Base-by-base conservation (phyloP, 2,329 filamentous ascomycete genomes). In the Diaporthe helianthi region DNA sequence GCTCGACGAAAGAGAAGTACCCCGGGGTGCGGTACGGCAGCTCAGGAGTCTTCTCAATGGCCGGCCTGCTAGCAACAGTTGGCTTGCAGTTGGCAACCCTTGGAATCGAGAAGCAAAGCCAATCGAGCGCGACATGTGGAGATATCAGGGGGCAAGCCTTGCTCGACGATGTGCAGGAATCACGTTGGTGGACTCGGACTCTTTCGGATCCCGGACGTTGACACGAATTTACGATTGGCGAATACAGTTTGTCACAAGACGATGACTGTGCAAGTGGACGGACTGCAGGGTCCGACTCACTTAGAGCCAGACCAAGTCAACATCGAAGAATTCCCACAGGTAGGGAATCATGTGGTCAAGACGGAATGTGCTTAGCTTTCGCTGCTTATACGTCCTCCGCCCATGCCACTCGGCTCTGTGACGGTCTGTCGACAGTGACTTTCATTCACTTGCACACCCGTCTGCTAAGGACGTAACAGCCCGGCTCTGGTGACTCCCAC, bases 81-180 rank as follows among this genome's bases (percentile, higher is more conserved):
- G 10, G 1, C 6, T 26, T 17, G 4, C 24, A n/a, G n/a, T n/a
- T n/a, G n/a, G n/a, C n/a, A 9, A 60, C 3, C 12, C 6, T 2
- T 1, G 17, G 5, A 31, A 19, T 0, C 33, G 46, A 17, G 38
- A 2, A 3, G 6, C 9, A 5, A 0, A 3, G 0, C 3, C 12
- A 4, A 22, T 4, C 13, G 2, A 29, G 5, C 4, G 17, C 1
- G 17, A n/a, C n/a, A n/a, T n/a, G n/a, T n/a, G n/a, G n/a, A 4
- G 24, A 19, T 7, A 44, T 29, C 9, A 13, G 36, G 54, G 7
- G 17, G 2, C 17, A 58, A 29, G 17, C 7, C 36, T n/a, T 8
- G 55, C 5, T 46, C 19, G 2, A 22, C 12, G 19, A 9, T 46
- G 17, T 17, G 10, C 19, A 46, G 6, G 10, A 10, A 15, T 15